Evolutionary conservation across 2,329 filamentous ascomycete genomes (phyloP), one percentile per base, ranked within the genome.

Genomic region (Leptographium flavum): DNA sequence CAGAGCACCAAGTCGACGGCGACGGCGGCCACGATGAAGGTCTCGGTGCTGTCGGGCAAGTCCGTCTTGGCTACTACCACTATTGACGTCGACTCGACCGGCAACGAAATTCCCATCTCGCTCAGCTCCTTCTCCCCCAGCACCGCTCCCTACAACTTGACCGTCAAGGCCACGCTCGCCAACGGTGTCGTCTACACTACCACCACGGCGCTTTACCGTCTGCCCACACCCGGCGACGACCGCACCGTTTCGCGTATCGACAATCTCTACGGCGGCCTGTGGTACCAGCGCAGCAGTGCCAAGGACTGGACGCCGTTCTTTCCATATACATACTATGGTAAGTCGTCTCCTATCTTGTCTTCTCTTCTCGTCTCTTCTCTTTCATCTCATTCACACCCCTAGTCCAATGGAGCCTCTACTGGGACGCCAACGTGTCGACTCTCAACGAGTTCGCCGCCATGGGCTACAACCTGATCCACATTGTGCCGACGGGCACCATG

Each of bases 291-390:
- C 3, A 10, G 30, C 19, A 35, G n/a, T 3, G 5, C 33, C 2
- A 7, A 17, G 2, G 13, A 13, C 39, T 42, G 39, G 39, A 7
- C 23, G 21, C 1, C 17, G 3, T n/a, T 42, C 14, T 42, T 42
- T 25, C 39, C 39, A 5, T 42, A 42, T 11, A 42, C 39, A 5
- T 42, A 42, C 39, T 42, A 42, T 23, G n/a, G n/a, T n/a, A n/a
- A n/a, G n/a, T n/a, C n/a, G n/a, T n/a, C n/a, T n/a, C n/a, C n/a
- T n/a, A n/a, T n/a, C n/a, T n/a, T n/a, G n/a, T n/a, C n/a, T n/a
- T n/a, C n/a, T n/a, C n/a, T n/a, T n/a, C n/a, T n/a, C n/a, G n/a
- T n/a, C n/a, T n/a, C n/a, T n/a, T n/a, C n/a, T n/a, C n/a, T n/a
- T n/a, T n/a, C n/a, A n/a, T n/a, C n/a, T n/a, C n/a, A n/a, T n/a